Base-by-base conservation (phyloP, 345 rosid genomes). In the Eucalyptus caleyi region DNA sequence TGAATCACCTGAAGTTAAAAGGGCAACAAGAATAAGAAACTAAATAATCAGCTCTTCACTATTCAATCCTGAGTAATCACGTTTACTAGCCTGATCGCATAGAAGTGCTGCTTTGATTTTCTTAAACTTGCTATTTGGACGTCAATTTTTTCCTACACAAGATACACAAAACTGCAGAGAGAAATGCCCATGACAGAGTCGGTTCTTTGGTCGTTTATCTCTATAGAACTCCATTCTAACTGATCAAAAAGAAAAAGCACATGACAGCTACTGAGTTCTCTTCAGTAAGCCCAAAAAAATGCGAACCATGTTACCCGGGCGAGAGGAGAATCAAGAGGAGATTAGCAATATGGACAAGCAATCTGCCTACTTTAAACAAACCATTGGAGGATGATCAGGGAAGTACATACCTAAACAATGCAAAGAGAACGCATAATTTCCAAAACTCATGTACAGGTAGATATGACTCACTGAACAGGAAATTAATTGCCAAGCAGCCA, bases 371-470 rank as follows among this genome's bases (percentile, higher is more conserved):
- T 56, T 0, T 56, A 0, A 56, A 56, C 30, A 0, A 0, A 56
- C 6, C 77, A 67, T 7, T 32, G 77, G 40, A 4, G 37, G 77
- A 67, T 67, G 40, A 67, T 67, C 21, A 32, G 6, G 77, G 77
- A 67, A 67, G 80, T 67, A 32, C 21, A 67, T 32, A 32, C 40
- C 40, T 3, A 0, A 32, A 32, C 6, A 3, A 67, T 32, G 80
- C 24, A 0, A 67, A 67, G 80, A 32, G 34, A n/a, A 65, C 2
- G 9, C 34, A 65, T 65, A 65, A 65, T n/a, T 65, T n/a, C 77
- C 77, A 65, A n/a, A 65, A n/a, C 77, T 65, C 37, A 65, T 0
- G 1, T n/a, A 65, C 37, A 30, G 34, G 0, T 0, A 30, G n/a
- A 30, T 62, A n/a, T 62, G 18, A 62, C 34, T 62, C 18, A 6